Evolutionary conservation across 2,329 filamentous ascomycete genomes (phyloP), one percentile per base, ranked within the genome.

Genomic region (Dactylellina sp.): DNA sequence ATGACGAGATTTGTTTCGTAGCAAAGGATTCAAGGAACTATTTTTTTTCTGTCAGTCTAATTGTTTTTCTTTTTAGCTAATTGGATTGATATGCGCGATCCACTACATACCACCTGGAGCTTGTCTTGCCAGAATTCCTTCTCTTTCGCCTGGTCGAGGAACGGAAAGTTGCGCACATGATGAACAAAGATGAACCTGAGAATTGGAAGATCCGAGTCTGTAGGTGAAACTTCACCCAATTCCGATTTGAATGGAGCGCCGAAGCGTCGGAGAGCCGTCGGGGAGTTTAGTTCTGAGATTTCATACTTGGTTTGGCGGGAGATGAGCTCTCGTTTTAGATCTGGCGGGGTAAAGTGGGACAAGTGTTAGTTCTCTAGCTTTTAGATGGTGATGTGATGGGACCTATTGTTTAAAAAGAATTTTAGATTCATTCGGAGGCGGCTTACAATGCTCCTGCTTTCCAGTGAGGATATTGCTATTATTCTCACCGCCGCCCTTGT

Each of bases 61-160:
- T 53, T 20, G 22, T 39, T 28, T 35, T 55, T 4, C 12, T 63
- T 35, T 24, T 49, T 62, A 75, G 68, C 71, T 66, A 59, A 20
- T 44, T 44, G n/a, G 16, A 52, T 44, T 12, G 12, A 35, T 20
- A 9, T 5, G n/a, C n/a, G n/a, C n/a, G n/a, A n/a, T n/a, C n/a
- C n/a, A n/a, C n/a, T n/a, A 75, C 18, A 78, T 83, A 96, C 92
- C 80, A 93, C 88, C 84, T 99, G 95, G 74, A 99, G 84, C 81
- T 96, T 98, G 80, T 98, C 93, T 83, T 99, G 95, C 95, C 95
- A 99, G 80, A 99, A 99, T 82, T 99, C 95, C 86, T 98, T 97
- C 86, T 99, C 95, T 79, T 88, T 90, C 20, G 95, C 95, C 84
- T 96, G 92, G 82, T 99, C 93, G 76, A 99, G 87, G 80, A 99